These are phyloP conservation scores for Aquilaria malaccensis DNA, from an alignment of 345 rosid species.

Conservation along the genomic window DNA sequence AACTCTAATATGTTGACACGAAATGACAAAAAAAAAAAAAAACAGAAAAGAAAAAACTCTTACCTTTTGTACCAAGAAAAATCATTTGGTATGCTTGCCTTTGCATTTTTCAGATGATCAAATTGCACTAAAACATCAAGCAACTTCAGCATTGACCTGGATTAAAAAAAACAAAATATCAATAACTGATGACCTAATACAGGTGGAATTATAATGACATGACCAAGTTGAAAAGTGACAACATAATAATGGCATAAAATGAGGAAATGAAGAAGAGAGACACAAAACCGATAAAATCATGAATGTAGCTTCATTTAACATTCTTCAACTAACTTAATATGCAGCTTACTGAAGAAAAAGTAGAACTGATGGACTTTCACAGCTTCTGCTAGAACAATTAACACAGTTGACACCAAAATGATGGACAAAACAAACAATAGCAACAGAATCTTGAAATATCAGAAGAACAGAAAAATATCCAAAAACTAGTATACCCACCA, in stretches of 20 bases:
- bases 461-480: neutral
- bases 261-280: neutral
- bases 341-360: too few relatives aligned
- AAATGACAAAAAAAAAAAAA: neutral
- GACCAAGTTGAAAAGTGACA: slow-evolving; percentile 2
- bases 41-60: neutral
- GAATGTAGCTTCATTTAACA: too few relatives aligned
- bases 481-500: slow-evolving; percentile 37
- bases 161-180: slow-evolving; percentile 15
- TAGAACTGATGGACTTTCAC: too few relatives aligned
- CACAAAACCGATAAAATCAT: neutral
- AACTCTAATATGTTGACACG: too few relatives aligned
- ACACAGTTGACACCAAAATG: too few relatives aligned
- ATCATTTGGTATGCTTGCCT: slow-evolving; percentile 99
- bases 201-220: slow-evolving; percentile 3
- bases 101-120: slow-evolving; percentile 98
- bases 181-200: neutral
- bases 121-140: slow-evolving; percentile 97
- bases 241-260: slow-evolving; percentile 7
- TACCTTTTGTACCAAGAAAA: slow-evolving; percentile 99
- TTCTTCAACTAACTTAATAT: too few relatives aligned
- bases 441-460: neutral
- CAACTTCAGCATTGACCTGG: slow-evolving; percentile 93
- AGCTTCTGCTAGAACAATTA: too few relatives aligned
- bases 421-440: too few relatives aligned